These are phyloP conservation scores for Populus hybrid DNA, from an alignment of 441 rosid species.

Conservation along the genomic window DNA sequence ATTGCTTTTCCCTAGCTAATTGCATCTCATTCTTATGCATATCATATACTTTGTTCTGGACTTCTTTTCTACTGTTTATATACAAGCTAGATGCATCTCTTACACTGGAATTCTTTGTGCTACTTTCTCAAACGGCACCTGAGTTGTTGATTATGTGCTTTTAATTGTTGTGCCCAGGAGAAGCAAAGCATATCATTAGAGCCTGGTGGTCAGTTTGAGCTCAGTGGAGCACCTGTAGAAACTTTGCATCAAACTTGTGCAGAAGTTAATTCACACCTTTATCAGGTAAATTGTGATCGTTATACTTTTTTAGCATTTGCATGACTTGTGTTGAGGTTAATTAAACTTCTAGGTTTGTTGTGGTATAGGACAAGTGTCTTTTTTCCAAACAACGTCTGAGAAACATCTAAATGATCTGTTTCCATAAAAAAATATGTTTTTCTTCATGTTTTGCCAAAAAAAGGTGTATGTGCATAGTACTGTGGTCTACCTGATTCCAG, in stretches of 20 bases:
- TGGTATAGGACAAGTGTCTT: not conserved
- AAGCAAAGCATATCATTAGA: conserved; percentile 98
- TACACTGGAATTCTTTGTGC: not conserved
- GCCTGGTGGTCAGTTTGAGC: conserved; percentile 99
- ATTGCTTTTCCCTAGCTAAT: not conserved
- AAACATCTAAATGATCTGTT: not conserved
- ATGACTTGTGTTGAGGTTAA: not conserved
- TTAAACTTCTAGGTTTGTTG: conserved; percentile 2
- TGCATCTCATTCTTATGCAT: not conserved
- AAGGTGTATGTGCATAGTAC: not conserved
- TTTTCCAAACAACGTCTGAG: not conserved
- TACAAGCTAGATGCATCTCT: conserved; percentile 7
- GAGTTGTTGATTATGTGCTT: not conserved
- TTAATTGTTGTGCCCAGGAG: conserved; percentile 50
- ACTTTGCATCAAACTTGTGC: conserved; percentile 99
- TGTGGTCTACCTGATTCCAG: not conserved
- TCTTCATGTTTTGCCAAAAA: not conserved
- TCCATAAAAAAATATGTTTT: not conserved
- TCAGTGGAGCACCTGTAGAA: conserved; percentile 98
- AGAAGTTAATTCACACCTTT: conserved; percentile 97
- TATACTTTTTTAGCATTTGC: not conserved
- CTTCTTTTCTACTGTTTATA: conserved; percentile 11
- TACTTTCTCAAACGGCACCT: not conserved
- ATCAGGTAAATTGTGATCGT: conserved; percentile 59
- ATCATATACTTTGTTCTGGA: not conserved